These are phyloP conservation scores for Colletotrichum magnum DNA, from an alignment of 2,329 filamentous ascomycete genomes.

Conservation along the genomic window DNA sequence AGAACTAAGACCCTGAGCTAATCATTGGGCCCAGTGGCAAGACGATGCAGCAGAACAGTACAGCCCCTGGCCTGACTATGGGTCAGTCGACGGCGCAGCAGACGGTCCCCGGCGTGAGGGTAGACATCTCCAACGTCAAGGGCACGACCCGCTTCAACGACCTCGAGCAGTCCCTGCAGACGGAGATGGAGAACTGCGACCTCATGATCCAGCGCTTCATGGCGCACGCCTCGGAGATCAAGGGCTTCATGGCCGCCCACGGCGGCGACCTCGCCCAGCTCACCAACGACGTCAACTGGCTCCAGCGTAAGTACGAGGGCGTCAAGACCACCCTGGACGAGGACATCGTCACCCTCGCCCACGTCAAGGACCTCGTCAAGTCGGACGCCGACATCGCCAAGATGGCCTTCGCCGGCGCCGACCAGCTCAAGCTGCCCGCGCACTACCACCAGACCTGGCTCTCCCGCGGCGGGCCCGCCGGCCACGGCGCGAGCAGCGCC, in stretches of 20 bases:
- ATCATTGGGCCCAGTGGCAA: slow-evolving; percentile 18
- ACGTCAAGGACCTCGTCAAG: slow-evolving; percentile 71
- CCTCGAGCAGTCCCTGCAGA: slow-evolving; percentile 85
- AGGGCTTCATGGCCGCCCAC: slow-evolving; percentile 74
- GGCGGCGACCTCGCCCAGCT: slow-evolving; percentile 63
- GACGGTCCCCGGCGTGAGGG: slow-evolving; percentile 79
- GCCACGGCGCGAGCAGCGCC: slow-evolving; percentile 47
- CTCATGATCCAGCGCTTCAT: slow-evolving; percentile 86
- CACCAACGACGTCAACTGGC: slow-evolving; percentile 62
- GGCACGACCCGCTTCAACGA: slow-evolving; percentile 94
- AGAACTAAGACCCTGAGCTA: background rate
- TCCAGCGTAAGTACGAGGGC: slow-evolving; percentile 63
- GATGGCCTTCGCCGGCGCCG: slow-evolving; percentile 79
- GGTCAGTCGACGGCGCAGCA: slow-evolving; percentile 68
- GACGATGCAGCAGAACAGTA: slow-evolving; percentile 37
- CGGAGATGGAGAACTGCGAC: slow-evolving; percentile 83
- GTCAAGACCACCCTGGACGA: slow-evolving; percentile 61
- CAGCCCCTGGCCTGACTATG: slow-evolving; percentile 57
- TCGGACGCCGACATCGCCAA: slow-evolving; percentile 79
- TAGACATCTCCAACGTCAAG: slow-evolving; percentile 83
- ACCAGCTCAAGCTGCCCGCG: slow-evolving; percentile 79
- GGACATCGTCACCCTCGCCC: slow-evolving; percentile 75
- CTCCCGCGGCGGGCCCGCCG: slow-evolving; percentile 50
- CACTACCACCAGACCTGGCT: slow-evolving; percentile 66
- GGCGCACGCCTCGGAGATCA: slow-evolving; percentile 81